Percentiles rank a stretch among this genome's conserved stretches.
These are phyloP conservation scores for Delphinella strobiligena DNA, from an alignment of 2,329 filamentous ascomycete species.

Conservation along the genomic window DNA sequence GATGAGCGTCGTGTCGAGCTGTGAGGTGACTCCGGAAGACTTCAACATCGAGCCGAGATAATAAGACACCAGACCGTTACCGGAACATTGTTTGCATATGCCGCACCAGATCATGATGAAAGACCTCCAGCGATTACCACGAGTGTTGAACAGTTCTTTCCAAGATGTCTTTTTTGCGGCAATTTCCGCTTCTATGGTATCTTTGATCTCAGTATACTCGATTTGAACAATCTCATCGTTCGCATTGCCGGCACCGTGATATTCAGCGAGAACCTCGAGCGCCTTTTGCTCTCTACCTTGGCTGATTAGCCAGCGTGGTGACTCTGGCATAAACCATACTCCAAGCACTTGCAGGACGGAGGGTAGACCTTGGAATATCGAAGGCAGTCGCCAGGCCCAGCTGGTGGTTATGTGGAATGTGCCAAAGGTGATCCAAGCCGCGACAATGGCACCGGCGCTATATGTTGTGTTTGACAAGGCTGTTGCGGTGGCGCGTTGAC, in stretches of 20 bases:
- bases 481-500: too few species aligned
- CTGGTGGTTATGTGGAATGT: slow-evolving; percentile 41
- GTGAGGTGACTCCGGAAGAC: slow-evolving; percentile 18
- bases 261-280: slow-evolving; percentile 24
- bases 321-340: slow-evolving; percentile 12
- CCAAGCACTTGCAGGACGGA: slow-evolving; percentile 10
- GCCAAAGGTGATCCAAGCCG: slow-evolving; percentile 18
- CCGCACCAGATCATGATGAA: slow-evolving; percentile 38
- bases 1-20: too few species aligned
- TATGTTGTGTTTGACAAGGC: too few species aligned
- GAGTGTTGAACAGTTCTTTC: slow-evolving; percentile 48
- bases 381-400: slow-evolving; percentile 58
- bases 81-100: slow-evolving; percentile 44
- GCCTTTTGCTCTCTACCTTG: slow-evolving; percentile 17
- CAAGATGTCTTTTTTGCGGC: slow-evolving; percentile 40
- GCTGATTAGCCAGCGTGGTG: slow-evolving; percentile 15
- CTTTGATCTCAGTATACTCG: slow-evolving; percentile 49
- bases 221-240: slow-evolving; percentile 42
- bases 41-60: slow-evolving; percentile 19
- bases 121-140: slow-evolving; percentile 40
- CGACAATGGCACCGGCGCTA: too few species aligned
- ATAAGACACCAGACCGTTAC: slow-evolving; percentile 35
- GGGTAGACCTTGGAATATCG: slow-evolving; percentile 23
- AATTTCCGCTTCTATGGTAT: slow-evolving; percentile 43
- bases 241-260: slow-evolving; percentile 32